Evolutionary conservation across 768 basidiomycete species (phyloP).

Genomic region (Mrakia frigida): DNA sequence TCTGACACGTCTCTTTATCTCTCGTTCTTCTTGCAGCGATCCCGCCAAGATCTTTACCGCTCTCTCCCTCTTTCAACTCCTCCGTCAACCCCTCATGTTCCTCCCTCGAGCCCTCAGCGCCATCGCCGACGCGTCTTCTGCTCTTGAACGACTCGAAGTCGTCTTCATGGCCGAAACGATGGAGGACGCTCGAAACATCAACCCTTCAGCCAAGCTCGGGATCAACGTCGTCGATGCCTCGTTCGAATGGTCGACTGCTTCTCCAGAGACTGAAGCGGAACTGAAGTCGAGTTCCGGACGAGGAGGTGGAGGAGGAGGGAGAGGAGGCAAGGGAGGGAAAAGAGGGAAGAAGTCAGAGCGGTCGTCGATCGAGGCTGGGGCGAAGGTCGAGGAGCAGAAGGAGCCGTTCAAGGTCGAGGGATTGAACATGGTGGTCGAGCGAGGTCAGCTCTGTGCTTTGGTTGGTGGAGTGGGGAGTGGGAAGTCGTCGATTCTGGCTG

Average conservation of each 20-base stretch:
- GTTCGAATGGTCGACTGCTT: constrained; percentile 59
- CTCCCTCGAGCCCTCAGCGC: constrained; percentile 50
- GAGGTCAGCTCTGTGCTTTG: constrained; percentile 73
- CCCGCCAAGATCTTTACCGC: constrained; percentile 65
- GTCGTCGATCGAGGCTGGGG: neutral
- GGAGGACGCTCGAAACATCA: constrained; percentile 48
- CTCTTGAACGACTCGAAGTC: constrained; percentile 52
- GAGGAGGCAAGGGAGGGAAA: constrained; percentile 33
- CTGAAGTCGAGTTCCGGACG: constrained; percentile 1
- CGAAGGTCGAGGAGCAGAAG: constrained; percentile 4
- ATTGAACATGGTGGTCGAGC: constrained; percentile 62
- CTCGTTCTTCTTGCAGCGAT: constrained; percentile 40
- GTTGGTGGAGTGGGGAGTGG: constrained; percentile 75
- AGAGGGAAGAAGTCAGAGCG: constrained; percentile 30
- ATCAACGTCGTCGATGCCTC: constrained; percentile 54
- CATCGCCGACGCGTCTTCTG: constrained; percentile 62
- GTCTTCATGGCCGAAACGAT: constrained; percentile 57
- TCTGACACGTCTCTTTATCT: no score
- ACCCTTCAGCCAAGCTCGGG: constrained; percentile 51
- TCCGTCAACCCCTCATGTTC: constrained; percentile 38
- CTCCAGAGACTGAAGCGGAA: constrained; percentile 27
- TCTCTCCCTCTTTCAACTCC: constrained; percentile 52
- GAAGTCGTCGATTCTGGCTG: constrained; percentile 53
- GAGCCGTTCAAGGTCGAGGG: constrained; percentile 61
- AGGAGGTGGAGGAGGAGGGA: constrained; percentile 32